Evolutionary conservation across 108 stramenopile species (phyloP).

Genomic region (Halocafeteria seosinensis): DNA sequence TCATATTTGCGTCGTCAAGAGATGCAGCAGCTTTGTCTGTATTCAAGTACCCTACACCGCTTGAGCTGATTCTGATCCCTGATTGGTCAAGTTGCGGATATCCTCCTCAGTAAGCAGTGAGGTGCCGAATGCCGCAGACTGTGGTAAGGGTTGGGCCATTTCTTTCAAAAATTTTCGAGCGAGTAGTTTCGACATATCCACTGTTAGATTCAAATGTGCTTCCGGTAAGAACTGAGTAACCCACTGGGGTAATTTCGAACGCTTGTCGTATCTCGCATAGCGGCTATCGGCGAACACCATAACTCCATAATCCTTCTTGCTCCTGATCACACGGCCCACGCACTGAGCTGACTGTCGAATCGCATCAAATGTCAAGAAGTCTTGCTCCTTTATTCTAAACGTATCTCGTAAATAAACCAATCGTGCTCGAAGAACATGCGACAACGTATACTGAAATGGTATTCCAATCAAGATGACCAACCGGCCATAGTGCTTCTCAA

Average conservation of each 20-base stretch:
- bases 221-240: constrained; percentile 75
- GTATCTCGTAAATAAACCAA: constrained; percentile 64
- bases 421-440: constrained; percentile 74
- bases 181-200: constrained; percentile 62
- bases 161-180: constrained; percentile 59
- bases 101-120: not conserved
- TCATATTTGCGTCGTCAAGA: no score
- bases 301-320: constrained; percentile 82
- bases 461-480: constrained; percentile 94
- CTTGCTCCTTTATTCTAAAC: constrained; percentile 36
- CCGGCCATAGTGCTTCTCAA: constrained; percentile 93
- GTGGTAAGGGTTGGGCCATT: constrained; percentile 89
- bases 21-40: no score
- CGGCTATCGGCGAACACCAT: constrained; percentile 81
- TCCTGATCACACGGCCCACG: constrained; percentile 78
- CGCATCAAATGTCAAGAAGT: constrained; percentile 91
- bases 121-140: not conserved
- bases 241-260: constrained; percentile 87
- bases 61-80: no score
- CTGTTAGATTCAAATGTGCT: constrained; percentile 67
- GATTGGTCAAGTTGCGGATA: not conserved
- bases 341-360: constrained; percentile 73
- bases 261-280: constrained; percentile 83
- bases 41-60: no score
- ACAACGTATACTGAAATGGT: constrained; percentile 93